Evolutionary conservation across 495 filamentous ascomycete species (phyloP).

Genomic region (Tuber borchii): DNA sequence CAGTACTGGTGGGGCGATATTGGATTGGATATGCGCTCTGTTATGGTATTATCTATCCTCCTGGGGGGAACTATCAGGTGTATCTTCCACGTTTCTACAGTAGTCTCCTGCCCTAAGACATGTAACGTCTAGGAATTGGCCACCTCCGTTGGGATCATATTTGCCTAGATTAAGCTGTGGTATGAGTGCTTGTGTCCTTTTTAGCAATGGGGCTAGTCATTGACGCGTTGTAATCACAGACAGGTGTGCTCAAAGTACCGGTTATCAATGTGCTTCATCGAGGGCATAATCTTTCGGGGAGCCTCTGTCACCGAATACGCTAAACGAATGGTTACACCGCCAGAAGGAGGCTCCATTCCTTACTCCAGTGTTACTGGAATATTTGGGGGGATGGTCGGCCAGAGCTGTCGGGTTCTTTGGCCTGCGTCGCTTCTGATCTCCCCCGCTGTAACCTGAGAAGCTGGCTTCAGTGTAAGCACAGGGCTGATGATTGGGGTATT

Average conservation of each 20-base stretch:
- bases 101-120: not conserved
- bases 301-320: not conserved
- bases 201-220: not conserved
- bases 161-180: not conserved
- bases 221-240: not conserved
- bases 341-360: not conserved
- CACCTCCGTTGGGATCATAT: not conserved
- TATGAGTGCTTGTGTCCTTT: not conserved
- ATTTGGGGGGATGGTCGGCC: not conserved
- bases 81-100: not conserved
- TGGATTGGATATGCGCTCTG: not conserved
- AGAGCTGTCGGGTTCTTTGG: not conserved
- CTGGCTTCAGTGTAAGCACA: not conserved
- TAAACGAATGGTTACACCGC: not conserved
- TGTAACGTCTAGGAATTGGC: not conserved
- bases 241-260: not conserved
- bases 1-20: not conserved
- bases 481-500: not conserved
- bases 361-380: not conserved
- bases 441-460: not conserved
- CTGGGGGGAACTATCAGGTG: not conserved
- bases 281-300: not conserved
- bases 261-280: not conserved
- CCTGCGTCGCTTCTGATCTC: not conserved
- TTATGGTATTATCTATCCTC: not conserved